Evolutionary conservation across 2,329 filamentous ascomycete genomes (phyloP), one percentile per base, ranked within the genome.

Genomic region (Fusarium humuli): DNA sequence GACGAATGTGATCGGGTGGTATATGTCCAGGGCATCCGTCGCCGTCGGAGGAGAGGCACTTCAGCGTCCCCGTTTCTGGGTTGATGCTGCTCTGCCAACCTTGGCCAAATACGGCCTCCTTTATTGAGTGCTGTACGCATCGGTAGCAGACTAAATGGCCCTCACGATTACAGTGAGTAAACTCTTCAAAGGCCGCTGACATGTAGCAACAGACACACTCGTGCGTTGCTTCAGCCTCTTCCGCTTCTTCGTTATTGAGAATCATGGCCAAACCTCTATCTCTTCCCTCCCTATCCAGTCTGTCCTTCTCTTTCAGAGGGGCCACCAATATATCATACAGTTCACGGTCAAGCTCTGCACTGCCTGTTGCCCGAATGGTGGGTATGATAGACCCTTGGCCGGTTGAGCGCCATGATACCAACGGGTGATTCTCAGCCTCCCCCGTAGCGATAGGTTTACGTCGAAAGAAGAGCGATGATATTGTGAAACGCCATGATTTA

Each of bases 101-200:
- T 79, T 98, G 96, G 0, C 96, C 96, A 77, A 97, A 98, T 0
- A 98, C 83, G 3, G 94, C 94, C 78, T 98, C 95, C 52, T 91
- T 92, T 63, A 95, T 87, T 13, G 94, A 91, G 70, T 92, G 89
- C 69, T 91, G 91, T 53, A 98, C 90, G 79, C 96, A 98, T 47
- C 88, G 88, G 80, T 94, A 91, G 81, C 93, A 96, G 57, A 95
- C 85, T 76, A 92, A 87, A 80, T 96, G 93, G 3, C 88, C 90
- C 5, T 87, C 85, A 32, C 84, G 80, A 75, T 87, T 87, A 81
- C 93, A 96, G n/a, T 88, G 86, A 0, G 91, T 89, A 61, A 94
- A 86, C 74, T 92, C 88, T 77, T 95, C 92, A 68, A 94, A 93
- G 0, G 91, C 83, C 16, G 85, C 87, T 12, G 91, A 87, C 13